Conservation (phyloP, 495 filamentous ascomycete genomes). For the Antarctomyces pellizariae region DNA sequence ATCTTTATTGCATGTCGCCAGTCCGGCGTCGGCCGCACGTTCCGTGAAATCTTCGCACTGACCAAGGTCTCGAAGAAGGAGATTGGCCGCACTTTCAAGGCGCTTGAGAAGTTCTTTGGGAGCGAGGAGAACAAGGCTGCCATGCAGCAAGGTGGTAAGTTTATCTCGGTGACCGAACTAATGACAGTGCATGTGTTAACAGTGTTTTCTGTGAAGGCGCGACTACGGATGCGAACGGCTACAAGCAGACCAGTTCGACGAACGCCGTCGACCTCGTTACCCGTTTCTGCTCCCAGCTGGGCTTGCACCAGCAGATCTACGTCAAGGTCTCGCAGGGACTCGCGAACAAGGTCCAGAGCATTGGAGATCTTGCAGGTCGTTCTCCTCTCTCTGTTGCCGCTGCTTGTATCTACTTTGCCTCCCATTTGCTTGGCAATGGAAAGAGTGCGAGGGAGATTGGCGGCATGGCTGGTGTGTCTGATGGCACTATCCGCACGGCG, state of each 20-base stretch:
- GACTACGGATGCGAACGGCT: constrained; percentile 21
- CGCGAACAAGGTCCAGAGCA: constrained; percentile 44
- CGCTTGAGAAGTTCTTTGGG: constrained; percentile 64
- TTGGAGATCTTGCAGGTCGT: constrained; percentile 66
- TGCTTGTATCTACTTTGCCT: constrained; percentile 88
- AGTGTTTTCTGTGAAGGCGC: constrained; percentile 6
- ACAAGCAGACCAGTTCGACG: constrained; percentile 54
- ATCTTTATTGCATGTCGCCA: constrained; percentile 96
- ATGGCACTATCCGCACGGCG: constrained; percentile 84
- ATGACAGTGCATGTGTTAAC: constrained; percentile 9
- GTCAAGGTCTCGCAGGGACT: constrained; percentile 49
- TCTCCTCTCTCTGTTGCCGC: constrained; percentile 87
- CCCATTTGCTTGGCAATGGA: constrained; percentile 54
- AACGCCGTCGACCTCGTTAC: constrained; percentile 66
- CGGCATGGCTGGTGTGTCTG: constrained; percentile 60
- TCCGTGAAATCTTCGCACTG: constrained; percentile 74
- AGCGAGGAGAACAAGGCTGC: constrained; percentile 27
- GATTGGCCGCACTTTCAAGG: constrained; percentile 88
- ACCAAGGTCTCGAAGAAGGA: constrained; percentile 94
- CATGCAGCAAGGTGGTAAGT: constrained; percentile 24
- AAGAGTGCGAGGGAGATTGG: constrained; percentile 71
- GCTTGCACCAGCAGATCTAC: constrained; percentile 37
- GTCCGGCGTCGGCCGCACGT: constrained; percentile 64
- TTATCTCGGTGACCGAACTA: constrained; percentile 4
- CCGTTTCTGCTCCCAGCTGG: constrained; percentile 68